A percentile compares a stretch with the other conserved stretches of the same genome.
Conservation (phyloP, 345 rosid species). For the Aquilaria sinensis region DNA sequence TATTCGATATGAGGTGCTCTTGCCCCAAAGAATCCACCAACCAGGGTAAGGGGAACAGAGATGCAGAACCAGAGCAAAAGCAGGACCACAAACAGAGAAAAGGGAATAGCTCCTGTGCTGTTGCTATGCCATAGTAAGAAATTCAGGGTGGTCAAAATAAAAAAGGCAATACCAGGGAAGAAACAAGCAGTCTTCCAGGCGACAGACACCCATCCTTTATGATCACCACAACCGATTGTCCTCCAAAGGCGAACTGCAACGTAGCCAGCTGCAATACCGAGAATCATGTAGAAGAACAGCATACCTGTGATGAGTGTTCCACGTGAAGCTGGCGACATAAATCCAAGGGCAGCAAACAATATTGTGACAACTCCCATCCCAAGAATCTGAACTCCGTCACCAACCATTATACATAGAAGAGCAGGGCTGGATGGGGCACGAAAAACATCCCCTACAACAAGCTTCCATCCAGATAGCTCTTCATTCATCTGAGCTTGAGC, state of each 20-base stretch:
- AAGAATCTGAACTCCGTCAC: slow-evolving; percentile 59
- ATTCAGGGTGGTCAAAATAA: slow-evolving; percentile 41
- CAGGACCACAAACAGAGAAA: slow-evolving; percentile 39
- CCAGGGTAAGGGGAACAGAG: slow-evolving; percentile 53
- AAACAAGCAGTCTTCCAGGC: slow-evolving; percentile 53
- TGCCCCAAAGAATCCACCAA: slow-evolving; percentile 53
- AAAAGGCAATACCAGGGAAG: slow-evolving; percentile 57
- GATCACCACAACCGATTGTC: slow-evolving; percentile 44
- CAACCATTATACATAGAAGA: slow-evolving; percentile 50
- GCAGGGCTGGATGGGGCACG: slow-evolving; percentile 42
- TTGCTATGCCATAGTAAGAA: slow-evolving; percentile 55
- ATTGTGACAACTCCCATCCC: slow-evolving; percentile 64
- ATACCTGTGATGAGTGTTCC: slow-evolving; percentile 53
- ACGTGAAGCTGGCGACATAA: slow-evolving; percentile 61
- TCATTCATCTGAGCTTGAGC: slow-evolving; percentile 75
- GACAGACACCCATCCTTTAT: slow-evolving; percentile 46
- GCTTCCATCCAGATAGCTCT: slow-evolving; percentile 66
- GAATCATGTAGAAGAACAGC: slow-evolving; percentile 56
- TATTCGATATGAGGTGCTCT: slow-evolving; percentile 49
- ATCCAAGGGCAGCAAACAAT: slow-evolving; percentile 55
- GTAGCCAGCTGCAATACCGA: slow-evolving; percentile 52
- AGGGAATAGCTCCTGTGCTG: slow-evolving; percentile 59
- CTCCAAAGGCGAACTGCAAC: slow-evolving; percentile 59
- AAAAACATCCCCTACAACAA: slow-evolving; percentile 60
- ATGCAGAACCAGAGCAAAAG: slow-evolving; percentile 56